These are phyloP conservation scores for Arthrobotrys megalospora DNA, from an alignment of 2,329 filamentous ascomycete species.

Conservation along the genomic window DNA sequence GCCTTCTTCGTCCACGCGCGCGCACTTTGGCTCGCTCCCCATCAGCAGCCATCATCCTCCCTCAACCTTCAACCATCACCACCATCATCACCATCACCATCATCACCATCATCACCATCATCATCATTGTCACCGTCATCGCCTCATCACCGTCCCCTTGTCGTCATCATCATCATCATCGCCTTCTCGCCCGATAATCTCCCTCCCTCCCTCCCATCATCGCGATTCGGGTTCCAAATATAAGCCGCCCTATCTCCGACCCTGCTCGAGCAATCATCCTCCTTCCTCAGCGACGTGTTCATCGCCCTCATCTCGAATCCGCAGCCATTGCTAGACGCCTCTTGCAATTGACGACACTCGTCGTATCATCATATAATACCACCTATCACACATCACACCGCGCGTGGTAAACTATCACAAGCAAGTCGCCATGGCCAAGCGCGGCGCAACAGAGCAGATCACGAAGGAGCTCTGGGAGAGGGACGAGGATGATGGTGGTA, in stretches of 20 bases:
- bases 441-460: slow-evolving; percentile 58
- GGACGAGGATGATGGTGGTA: slow-evolving; percentile 49
- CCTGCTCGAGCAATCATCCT: neutral
- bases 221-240: neutral
- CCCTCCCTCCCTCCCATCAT: neutral
- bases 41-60: neutral
- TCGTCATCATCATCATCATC: slow-evolving; percentile 11
- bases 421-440: slow-evolving; percentile 48
- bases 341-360: neutral
- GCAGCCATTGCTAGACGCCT: neutral
- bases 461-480: slow-evolving; percentile 59
- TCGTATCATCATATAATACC: neutral
- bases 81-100: slow-evolving; percentile 26
- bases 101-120: slow-evolving; percentile 19
- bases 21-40: neutral
- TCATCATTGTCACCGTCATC: slow-evolving; percentile 14
- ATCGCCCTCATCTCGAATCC: neutral
- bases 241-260: neutral
- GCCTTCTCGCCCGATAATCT: neutral
- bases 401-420: neutral
- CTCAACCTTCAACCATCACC: neutral
- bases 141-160: slow-evolving; percentile 4
- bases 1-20: neutral
- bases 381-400: neutral
- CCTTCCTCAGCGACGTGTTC: neutral